Conservation (phyloP, 257 asterid genomes). For the Primulina huaijiensis region DNA sequence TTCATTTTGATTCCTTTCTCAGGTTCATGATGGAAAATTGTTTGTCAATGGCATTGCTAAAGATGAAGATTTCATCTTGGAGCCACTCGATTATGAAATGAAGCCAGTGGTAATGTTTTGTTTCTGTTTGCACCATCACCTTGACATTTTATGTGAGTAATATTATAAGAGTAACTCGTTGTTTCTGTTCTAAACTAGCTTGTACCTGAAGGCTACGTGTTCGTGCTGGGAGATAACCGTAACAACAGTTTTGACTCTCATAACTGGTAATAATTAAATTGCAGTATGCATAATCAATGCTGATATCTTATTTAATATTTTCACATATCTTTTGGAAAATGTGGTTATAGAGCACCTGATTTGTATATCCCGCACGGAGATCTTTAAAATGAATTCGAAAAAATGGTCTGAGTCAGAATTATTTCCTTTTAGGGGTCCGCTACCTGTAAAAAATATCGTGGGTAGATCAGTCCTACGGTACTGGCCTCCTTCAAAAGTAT, state of each 20-base stretch:
- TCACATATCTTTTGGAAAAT: background rate
- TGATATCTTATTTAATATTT: background rate
- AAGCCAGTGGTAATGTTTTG: slow-evolving; percentile 55
- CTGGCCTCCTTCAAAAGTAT: background rate
- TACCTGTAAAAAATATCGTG: slow-evolving; percentile 55
- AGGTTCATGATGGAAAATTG: slow-evolving; percentile 81
- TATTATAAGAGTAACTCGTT: slow-evolving; percentile 17
- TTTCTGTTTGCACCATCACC: slow-evolving; percentile 10
- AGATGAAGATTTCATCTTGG: slow-evolving; percentile 86
- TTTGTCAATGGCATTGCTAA: slow-evolving; percentile 70
- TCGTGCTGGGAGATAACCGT: slow-evolving; percentile 96
- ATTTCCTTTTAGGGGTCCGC: slow-evolving; percentile 62
- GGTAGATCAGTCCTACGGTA: background rate
- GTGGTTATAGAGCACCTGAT: background rate
- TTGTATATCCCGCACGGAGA: background rate
- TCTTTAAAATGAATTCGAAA: background rate
- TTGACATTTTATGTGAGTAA: background rate
- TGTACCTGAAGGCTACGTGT: slow-evolving; percentile 88
- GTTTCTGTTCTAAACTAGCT: slow-evolving; percentile 41
- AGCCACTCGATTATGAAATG: slow-evolving; percentile 88
- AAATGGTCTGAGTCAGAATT: slow-evolving; percentile 6
- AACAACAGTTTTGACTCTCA: slow-evolving; percentile 93
- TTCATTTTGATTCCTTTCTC: slow-evolving; percentile 21
- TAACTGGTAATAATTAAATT: slow-evolving; percentile 50
- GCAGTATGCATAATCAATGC: background rate